Evolutionary conservation across 2,329 filamentous ascomycete genomes (phyloP).

Genomic region (Colletotrichum theobromicola): DNA sequence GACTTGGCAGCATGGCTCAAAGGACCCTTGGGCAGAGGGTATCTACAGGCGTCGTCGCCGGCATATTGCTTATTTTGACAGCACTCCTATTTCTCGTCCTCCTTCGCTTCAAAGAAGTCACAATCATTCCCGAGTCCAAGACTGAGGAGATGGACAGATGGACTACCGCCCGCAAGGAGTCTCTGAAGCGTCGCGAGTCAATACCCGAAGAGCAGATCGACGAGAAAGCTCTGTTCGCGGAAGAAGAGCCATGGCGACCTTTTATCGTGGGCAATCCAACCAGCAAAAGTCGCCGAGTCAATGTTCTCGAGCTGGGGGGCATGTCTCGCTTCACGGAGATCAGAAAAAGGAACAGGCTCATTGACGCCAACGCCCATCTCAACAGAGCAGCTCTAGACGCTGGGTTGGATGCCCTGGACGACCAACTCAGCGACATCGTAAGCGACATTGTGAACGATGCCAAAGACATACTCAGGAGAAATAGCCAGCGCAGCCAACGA

Average conservation of each 20-base stretch:
- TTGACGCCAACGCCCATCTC: slow-evolving; percentile 48
- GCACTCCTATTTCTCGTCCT: slow-evolving; percentile 66
- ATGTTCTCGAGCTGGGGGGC: slow-evolving; percentile 71
- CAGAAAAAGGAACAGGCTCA: slow-evolving; percentile 61
- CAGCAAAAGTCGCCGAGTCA: slow-evolving; percentile 72
- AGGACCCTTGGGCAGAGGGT: slow-evolving; percentile 70
- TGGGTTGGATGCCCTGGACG: slow-evolving; percentile 40
- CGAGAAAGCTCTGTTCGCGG: slow-evolving; percentile 40
- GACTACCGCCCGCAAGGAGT: slow-evolving; percentile 54
- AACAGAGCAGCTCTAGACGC: slow-evolving; percentile 40
- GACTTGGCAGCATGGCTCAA: slow-evolving; percentile 70
- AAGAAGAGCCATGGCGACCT: slow-evolving; percentile 69
- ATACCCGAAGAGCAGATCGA: slow-evolving; percentile 29
- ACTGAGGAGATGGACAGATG: slow-evolving; percentile 59
- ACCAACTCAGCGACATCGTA: slow-evolving; percentile 39
- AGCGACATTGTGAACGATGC: slow-evolving; percentile 37
- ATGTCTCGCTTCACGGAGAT: slow-evolving; percentile 79
- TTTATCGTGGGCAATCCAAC: slow-evolving; percentile 75
- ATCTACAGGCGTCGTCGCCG: slow-evolving; percentile 72
- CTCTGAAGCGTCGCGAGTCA: slow-evolving; percentile 49
- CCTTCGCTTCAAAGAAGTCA: slow-evolving; percentile 68
- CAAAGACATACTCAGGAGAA: slow-evolving; percentile 28
- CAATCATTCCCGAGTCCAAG: slow-evolving; percentile 71
- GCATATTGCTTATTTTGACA: slow-evolving; percentile 69
- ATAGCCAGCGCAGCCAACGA: neutral